A percentile compares a stretch with the other conserved stretches of the same genome.
Evolutionary conservation across 129 eudicot genomes (phyloP).

Genomic region (Smallanthus sonchifolius): DNA sequence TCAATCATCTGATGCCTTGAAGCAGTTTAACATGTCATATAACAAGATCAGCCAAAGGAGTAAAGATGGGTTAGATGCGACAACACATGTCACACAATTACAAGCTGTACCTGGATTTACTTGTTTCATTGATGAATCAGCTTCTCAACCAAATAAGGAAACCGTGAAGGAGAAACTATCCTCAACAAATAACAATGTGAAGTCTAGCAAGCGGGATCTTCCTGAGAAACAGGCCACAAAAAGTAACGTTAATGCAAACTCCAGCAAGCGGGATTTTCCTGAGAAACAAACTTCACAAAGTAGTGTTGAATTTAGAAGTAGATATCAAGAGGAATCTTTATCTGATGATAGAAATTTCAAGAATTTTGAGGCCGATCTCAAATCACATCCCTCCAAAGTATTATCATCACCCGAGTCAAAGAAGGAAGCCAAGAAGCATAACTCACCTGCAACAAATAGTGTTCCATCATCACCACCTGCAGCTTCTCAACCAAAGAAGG

Average conservation of each 20-base stretch:
- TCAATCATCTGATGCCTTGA: conserved; percentile 41
- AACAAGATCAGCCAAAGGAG: conserved; percentile 51
- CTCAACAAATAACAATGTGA: conserved; percentile 19
- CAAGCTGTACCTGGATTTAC: conserved; percentile 76
- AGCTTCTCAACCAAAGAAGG: conserved; percentile 13
- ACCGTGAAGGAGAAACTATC: conserved; percentile 25
- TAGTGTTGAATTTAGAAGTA: conserved; percentile 35
- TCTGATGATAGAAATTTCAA: conserved; percentile 29
- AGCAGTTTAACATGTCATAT: conserved; percentile 71
- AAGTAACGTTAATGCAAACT: conserved; percentile 18
- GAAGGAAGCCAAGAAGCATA: conserved; percentile 11
- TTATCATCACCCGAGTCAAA: conserved; percentile 3
- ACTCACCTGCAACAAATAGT: conserved; percentile 1
- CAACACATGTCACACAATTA: conserved; percentile 61
- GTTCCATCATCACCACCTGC: conserved; percentile 9
- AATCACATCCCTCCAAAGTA: conserved; percentile 37
- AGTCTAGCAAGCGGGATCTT: conserved; percentile 29
- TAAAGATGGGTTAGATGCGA: conserved; percentile 49
- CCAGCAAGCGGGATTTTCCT: conserved; percentile 27
- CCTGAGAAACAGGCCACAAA: conserved; percentile 27
- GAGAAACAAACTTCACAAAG: conserved; percentile 28
- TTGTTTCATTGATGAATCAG: conserved; percentile 54
- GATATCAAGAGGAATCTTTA: conserved; percentile 34
- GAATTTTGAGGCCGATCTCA: conserved; percentile 23
- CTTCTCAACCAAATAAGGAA: conserved; percentile 40